Evolutionary conservation across 768 basidiomycete species (phyloP), one percentile per base, ranked within the genome.

Genomic region (Russula emetica): DNA sequence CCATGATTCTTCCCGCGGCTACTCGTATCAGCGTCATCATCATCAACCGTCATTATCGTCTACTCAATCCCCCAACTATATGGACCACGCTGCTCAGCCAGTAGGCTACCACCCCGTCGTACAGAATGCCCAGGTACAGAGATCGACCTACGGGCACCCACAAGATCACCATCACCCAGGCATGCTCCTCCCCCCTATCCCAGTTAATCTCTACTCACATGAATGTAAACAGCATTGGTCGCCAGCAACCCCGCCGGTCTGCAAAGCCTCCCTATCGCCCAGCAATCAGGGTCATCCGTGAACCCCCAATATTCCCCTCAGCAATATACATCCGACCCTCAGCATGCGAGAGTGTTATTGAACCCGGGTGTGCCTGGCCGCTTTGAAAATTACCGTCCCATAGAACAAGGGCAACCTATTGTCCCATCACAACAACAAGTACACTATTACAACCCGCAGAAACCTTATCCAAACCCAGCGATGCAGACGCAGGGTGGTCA

Each of bases 301-400:
- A 60, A 49, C 32, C 40, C 59, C 16, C 64, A 61, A 30, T 65
- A 56, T 24, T 9, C 55, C 49, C 34, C 58, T 20, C 64, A 65
- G 49, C 64, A 65, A 13, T 65, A 61, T n/a, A 10, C 59, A 20
- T 11, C 54, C 26, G 64, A 61, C 16, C n/a, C 40, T 2, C 59
- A 61, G 22, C 64, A 60, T 14, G 3, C 49, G 26, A 60, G 55
- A n/a, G 51, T 53, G 16, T 16, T 64, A 51, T 52, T 68, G 38
- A 66, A 62, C 28, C 64, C 67, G 26, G 54, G 53, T 26, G 67
- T 67, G 16, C 67, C 65, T 55, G 2, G 62, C 8, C 67, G 67
- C 53, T 67, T 45, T 44, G 57, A 61, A 62, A 56, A 67, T 45
- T 68, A 66, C 26, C 67, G 60, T 18, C 62, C 59, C 5, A 63